Conservation (phyloP, 2,329 filamentous ascomycete genomes). For the Colletotrichum tabaci region DNA sequence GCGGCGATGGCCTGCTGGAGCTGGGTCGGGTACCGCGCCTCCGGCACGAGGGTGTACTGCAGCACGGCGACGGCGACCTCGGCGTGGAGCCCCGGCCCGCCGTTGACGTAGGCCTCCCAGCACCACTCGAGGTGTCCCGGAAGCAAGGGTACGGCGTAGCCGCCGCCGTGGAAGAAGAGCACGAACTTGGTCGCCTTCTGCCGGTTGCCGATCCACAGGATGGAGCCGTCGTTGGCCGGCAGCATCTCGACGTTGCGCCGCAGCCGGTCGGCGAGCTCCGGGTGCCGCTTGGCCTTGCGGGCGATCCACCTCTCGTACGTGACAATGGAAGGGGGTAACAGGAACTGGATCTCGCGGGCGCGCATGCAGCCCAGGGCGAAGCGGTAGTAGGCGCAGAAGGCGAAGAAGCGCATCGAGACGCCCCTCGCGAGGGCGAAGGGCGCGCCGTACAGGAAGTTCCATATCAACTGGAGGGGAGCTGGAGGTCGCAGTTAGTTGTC, state of each 20-base stretch:
- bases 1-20: slow-evolving; percentile 45
- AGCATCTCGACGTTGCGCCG: slow-evolving; percentile 27
- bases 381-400: slow-evolving; percentile 43
- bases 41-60: slow-evolving; percentile 41
- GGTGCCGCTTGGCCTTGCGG: slow-evolving; percentile 38
- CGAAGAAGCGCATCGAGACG: slow-evolving; percentile 41
- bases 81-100: slow-evolving; percentile 15
- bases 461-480: slow-evolving; percentile 40
- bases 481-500: background rate
- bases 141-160: slow-evolving; percentile 46
- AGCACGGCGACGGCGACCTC: slow-evolving; percentile 41
- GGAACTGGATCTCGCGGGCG: slow-evolving; percentile 45
- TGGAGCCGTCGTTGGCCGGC: slow-evolving; percentile 33
- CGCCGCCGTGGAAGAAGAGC: slow-evolving; percentile 51
- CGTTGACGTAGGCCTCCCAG: slow-evolving; percentile 45
- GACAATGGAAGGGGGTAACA: slow-evolving; percentile 42
- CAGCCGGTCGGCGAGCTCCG: slow-evolving; percentile 17
- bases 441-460: slow-evolving; percentile 32
- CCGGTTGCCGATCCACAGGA: slow-evolving; percentile 51
- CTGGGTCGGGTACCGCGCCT: slow-evolving; percentile 38
- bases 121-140: slow-evolving; percentile 49
- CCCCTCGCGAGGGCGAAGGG: slow-evolving; percentile 42
- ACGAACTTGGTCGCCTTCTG: slow-evolving; percentile 47
- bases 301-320: slow-evolving; percentile 46
- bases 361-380: slow-evolving; percentile 34